A percentile compares a stretch with the other conserved stretches of the same genome.
These are phyloP conservation scores for Zygosaccharomyces sapae DNA, from an alignment of 1,139 yeast species.

Conservation along the genomic window DNA sequence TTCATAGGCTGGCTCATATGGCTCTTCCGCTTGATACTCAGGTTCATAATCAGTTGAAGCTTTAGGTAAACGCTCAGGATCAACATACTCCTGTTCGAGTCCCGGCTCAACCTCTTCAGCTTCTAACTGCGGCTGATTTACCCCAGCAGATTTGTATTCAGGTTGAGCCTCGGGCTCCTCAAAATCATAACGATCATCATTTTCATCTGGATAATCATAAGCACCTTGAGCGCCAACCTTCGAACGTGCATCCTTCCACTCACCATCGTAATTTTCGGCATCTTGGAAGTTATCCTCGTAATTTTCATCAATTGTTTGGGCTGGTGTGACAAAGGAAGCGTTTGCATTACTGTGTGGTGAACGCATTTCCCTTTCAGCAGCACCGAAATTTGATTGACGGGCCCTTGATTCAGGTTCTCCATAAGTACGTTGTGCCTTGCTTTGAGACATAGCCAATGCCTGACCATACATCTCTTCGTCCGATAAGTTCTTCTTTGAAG, in stretches of 20 bases:
- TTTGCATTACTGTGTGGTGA: conserved; percentile 3
- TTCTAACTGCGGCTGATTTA: too few relatives aligned
- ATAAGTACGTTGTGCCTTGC: conserved; percentile 8
- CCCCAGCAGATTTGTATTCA: conserved; percentile 1
- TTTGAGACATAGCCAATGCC: conserved; percentile 23
- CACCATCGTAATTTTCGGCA: neutral
- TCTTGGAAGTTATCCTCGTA: conserved; percentile 1
- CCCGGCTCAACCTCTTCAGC: too few relatives aligned
- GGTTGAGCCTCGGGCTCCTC: neutral
- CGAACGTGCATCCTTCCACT: neutral
- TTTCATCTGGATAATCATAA: neutral
- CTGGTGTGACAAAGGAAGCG: conserved; percentile 4
- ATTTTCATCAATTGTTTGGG: conserved; percentile 3
- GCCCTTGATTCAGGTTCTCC: neutral
- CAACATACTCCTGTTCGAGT: neutral
- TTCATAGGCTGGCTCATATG: too few relatives aligned
- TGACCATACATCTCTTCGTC: conserved; percentile 25
- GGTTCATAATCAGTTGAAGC: neutral
- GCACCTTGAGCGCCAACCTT: neutral
- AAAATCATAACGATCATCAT: conserved; percentile 1
- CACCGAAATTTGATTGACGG: conserved; percentile 1
- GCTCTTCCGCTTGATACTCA: neutral
- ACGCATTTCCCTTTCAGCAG: neutral
- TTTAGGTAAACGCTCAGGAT: neutral
- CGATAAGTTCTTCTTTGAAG: conserved; percentile 7